Percentiles rank a stretch among this genome's conserved stretches.
These are phyloP conservation scores for Rhizoclosmatium sp. DNA, from an alignment of 192 early-diverging fungal species.

Conservation along the genomic window DNA sequence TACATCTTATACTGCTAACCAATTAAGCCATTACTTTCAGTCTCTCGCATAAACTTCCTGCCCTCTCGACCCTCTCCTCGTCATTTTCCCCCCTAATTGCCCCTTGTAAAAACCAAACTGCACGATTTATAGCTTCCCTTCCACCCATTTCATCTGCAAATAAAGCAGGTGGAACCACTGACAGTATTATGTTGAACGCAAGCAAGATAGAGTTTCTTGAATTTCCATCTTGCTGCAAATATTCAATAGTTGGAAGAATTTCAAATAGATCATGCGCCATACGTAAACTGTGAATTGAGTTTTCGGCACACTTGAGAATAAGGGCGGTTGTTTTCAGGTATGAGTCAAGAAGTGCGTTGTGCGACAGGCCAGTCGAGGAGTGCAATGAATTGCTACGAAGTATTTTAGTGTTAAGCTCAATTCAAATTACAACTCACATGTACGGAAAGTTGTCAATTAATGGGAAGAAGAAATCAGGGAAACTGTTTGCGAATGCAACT, in stretches of 20 bases:
- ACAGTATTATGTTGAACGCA: conserved; percentile 3
- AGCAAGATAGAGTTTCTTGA: conserved; percentile 2
- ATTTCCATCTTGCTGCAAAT: conserved; percentile 8
- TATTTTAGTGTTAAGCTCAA: no score
- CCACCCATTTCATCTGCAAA: conserved; percentile 11
- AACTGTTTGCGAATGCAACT: conserved; percentile 3
- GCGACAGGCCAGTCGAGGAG: neutral
- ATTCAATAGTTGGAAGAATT: neutral
- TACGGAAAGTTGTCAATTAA: conserved; percentile 24
- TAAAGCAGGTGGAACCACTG: conserved; percentile 10
- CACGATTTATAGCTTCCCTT: neutral
- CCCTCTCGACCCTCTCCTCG: conserved; percentile 1
- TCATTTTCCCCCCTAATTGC: neutral
- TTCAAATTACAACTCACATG: conserved; percentile 1
- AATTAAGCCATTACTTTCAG: no score
- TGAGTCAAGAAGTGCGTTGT: conserved; percentile 16
- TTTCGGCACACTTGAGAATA: conserved; percentile 35
- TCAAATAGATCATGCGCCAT: conserved; percentile 29
- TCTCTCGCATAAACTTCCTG: neutral
- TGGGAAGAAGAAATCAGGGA: conserved; percentile 28
- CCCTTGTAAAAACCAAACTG: neutral
- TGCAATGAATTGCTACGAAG: neutral
- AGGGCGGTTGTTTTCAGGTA: conserved; percentile 25
- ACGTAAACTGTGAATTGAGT: conserved; percentile 19
- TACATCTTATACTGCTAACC: no score